phyloP scores from a whole-genome alignment of 1,284 basidiomycete species.

The Sanguinoderma infundibulare region DNA sequence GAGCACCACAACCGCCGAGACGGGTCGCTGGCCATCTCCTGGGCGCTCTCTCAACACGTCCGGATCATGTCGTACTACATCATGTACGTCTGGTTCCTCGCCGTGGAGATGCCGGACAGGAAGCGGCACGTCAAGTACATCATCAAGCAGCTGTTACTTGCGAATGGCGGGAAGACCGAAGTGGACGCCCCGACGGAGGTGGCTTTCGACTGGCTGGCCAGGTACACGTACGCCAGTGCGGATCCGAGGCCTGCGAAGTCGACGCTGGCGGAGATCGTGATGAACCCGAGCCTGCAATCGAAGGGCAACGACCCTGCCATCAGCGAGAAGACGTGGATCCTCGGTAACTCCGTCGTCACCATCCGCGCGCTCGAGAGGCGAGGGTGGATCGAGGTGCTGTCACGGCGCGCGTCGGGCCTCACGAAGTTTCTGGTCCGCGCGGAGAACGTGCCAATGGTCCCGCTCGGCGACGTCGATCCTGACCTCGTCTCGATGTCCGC shows the following conservation, averaged over 20 bases:
- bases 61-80: slow-evolving; percentile 93
- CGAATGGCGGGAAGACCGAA: slow-evolving; percentile 78
- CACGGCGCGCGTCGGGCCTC: slow-evolving; percentile 89
- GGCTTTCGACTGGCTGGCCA: slow-evolving; percentile 96
- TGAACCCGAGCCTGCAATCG: slow-evolving; percentile 48
- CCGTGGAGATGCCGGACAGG: slow-evolving; percentile 85
- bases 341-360: slow-evolving; percentile 88
- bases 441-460: slow-evolving; percentile 89
- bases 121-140: slow-evolving; percentile 88
- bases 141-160: slow-evolving; percentile 85
- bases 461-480: slow-evolving; percentile 81
- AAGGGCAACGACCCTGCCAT: slow-evolving; percentile 44
- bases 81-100: slow-evolving; percentile 96
- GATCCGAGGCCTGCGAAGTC: slow-evolving; percentile 90
- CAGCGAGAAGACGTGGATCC: slow-evolving; percentile 82
- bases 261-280: slow-evolving; percentile 76
- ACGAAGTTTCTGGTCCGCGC: slow-evolving; percentile 88
- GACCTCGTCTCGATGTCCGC: slow-evolving; percentile 77
- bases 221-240: slow-evolving; percentile 94
- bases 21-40: slow-evolving; percentile 66
- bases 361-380: slow-evolving; percentile 74
- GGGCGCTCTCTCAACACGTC: slow-evolving; percentile 95
- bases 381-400: slow-evolving; percentile 91
- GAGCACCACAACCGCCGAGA: slow-evolving; percentile 85
- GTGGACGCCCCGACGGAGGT: slow-evolving; percentile 95